A percentile compares a stretch with the other conserved stretches of the same genome.
Evolutionary conservation across 345 rosid species (phyloP).

Genomic region (Durio zibethinus): DNA sequence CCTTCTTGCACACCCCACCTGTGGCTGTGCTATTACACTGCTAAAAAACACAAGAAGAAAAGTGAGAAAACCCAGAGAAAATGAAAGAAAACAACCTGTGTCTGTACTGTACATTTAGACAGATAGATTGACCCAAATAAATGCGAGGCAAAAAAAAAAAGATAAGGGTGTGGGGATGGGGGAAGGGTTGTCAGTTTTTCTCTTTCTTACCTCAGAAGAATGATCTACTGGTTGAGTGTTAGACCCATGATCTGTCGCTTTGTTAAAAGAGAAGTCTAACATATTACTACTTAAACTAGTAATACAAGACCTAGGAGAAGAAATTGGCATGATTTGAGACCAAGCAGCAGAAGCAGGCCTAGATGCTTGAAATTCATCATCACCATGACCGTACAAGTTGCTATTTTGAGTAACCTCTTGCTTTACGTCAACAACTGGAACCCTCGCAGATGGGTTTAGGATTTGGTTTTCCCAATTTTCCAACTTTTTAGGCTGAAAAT

Average conservation of each 20-base stretch:
- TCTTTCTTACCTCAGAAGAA: conserved; percentile 37
- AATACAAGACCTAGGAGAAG: conserved; percentile 48
- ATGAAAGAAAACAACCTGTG: not conserved
- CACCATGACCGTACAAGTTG: conserved; percentile 31
- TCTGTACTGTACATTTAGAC: not conserved
- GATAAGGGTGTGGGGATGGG: not conserved
- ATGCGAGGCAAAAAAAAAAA: not conserved
- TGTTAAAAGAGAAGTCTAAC: conserved; percentile 40
- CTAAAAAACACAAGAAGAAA: not conserved
- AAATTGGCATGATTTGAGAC: conserved; percentile 30
- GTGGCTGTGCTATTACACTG: conserved; percentile 43
- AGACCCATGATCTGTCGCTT: conserved; percentile 10
- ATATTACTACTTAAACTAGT: conserved; percentile 33
- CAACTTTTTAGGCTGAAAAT: conserved; percentile 31
- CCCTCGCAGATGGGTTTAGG: conserved; percentile 26
- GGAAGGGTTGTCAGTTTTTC: not conserved
- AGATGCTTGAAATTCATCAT: conserved; percentile 30
- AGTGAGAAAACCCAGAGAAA: not conserved
- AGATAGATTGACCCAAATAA: not conserved
- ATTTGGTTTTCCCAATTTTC: conserved; percentile 43
- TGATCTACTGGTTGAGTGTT: conserved; percentile 29
- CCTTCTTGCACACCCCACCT: conserved; percentile 42
- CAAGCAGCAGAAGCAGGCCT: conserved; percentile 21
- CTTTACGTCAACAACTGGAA: conserved; percentile 29
- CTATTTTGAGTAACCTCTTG: conserved; percentile 38